phyloP scores from a whole-genome alignment of 1,284 basidiomycete genomes.

The Pseudozyma tsukubaensis region DNA sequence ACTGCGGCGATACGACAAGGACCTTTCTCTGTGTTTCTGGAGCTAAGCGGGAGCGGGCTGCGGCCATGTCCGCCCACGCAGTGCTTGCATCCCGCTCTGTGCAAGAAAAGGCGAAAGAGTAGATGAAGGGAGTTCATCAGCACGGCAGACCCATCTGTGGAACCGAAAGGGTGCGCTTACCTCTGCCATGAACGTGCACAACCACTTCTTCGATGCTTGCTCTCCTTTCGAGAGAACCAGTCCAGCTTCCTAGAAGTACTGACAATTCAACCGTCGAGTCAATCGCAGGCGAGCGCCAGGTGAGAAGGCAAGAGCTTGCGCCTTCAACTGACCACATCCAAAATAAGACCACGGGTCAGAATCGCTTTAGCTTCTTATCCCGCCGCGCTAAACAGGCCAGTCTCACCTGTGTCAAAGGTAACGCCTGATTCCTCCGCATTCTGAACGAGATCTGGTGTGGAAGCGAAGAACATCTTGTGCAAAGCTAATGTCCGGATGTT shows the following conservation, averaged over 20 bases:
- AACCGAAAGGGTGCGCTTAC: background rate
- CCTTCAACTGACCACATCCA: slow-evolving; percentile 5
- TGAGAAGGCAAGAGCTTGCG: background rate
- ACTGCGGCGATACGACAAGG: slow-evolving; percentile 21
- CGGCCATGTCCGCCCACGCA: slow-evolving; percentile 15
- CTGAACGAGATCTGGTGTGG: background rate
- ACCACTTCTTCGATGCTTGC: slow-evolving; percentile 21
- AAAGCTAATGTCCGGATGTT: background rate
- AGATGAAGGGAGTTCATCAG: background rate
- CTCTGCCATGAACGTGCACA: slow-evolving; percentile 29
- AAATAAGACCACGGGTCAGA: background rate
- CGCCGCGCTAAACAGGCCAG: background rate
- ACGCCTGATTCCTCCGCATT: background rate
- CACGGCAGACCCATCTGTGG: background rate
- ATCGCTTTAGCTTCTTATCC: background rate
- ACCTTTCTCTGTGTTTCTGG: background rate
- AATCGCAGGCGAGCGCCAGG: slow-evolving; percentile 4
- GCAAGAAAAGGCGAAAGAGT: background rate
- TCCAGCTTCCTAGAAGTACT: slow-evolving; percentile 1
- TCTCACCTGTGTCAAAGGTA: background rate
- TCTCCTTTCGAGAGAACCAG: no score
- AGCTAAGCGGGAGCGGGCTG: slow-evolving; percentile 7
- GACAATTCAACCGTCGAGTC: slow-evolving; percentile 3
- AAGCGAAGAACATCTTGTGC: background rate
- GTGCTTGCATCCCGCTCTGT: slow-evolving; percentile 18